Evolutionary conservation across 805 yeast genomes (phyloP), one percentile per base, ranked within the genome.

Genomic region (Pichia occidentalis): DNA sequence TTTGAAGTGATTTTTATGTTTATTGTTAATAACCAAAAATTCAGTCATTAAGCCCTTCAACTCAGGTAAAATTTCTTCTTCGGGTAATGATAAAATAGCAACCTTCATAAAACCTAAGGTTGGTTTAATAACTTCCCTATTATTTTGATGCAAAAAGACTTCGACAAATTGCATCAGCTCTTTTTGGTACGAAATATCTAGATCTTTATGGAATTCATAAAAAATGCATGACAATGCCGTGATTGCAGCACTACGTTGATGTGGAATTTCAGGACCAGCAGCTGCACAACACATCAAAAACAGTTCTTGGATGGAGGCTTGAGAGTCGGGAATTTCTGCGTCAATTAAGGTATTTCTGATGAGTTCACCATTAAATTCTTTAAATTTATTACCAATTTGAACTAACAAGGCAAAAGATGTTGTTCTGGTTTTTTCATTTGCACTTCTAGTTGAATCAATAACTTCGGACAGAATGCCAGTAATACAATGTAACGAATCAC

Each of bases 241-340:
- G 50, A 92, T 78, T 2, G 90, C 78, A n/a, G 97, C 97, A 53
- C 95, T 85, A 23, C 92, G 84, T 96, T 90, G 90, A 64, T 90
- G 95, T 24, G 94, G 90, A 22, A 92, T 74, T 47, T 83, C 80
- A 40, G 96, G 96, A 25, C 92, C 96, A 49, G 94, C 68, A 65
- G 98, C 99, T 21, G 97, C 98, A 60, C 90, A 76, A 22, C 90
- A 81, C 81, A 92, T 85, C 22, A 94, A 86, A 66, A 90, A 85
- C 56, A 70, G 88, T 61, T 88, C 96, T 32, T 78, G 72, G 39
- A 88, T 68, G 14, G 77, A 69, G 7, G 95, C 92, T 36, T 68
- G 67, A 8, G 79, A 65, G 43, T 73, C 73, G n/a, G 83, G 81
- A 21, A 77, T 71, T 6, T 65, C 71, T 6, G 67, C 61, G 32